Percentiles rank a stretch among this genome's conserved stretches.
phyloP scores from a whole-genome alignment of 768 basidiomycete genomes.

The Tylopilus sp. region DNA sequence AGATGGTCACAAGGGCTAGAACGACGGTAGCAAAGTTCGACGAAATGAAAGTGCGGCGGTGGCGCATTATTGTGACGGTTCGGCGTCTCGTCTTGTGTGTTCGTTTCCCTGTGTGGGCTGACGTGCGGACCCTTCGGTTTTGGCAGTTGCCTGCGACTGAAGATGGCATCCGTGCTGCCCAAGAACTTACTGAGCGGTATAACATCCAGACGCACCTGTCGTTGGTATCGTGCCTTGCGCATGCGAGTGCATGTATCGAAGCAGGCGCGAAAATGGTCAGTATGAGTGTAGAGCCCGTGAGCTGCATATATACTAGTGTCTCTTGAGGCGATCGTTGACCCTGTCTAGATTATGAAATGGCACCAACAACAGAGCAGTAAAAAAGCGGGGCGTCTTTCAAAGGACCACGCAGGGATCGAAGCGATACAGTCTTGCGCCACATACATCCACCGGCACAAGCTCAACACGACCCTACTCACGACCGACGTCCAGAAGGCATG shows the following conservation, averaged over 20 bases:
- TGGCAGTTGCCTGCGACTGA: slow-evolving; percentile 58
- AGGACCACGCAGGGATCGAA: slow-evolving; percentile 43
- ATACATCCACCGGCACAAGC: slow-evolving; percentile 40
- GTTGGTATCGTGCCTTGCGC: slow-evolving; percentile 50
- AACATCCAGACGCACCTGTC: slow-evolving; percentile 50
- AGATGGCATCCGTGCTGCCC: slow-evolving; percentile 48
- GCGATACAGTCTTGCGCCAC: slow-evolving; percentile 42
- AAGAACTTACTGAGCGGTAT: slow-evolving; percentile 34
- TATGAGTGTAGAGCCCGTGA: slow-evolving; percentile 48
- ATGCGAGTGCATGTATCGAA: slow-evolving; percentile 54
- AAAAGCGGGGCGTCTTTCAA: background rate
- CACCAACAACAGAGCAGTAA: slow-evolving; percentile 34
- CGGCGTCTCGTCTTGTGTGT: background rate
- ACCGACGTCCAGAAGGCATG: slow-evolving; percentile 41
- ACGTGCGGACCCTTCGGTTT: background rate
- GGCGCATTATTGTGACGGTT: slow-evolving; percentile 50
- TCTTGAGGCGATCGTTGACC: slow-evolving; percentile 1
- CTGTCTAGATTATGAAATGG: slow-evolving; percentile 38
- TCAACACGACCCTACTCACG: slow-evolving; percentile 41
- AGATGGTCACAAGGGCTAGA: slow-evolving; percentile 42
- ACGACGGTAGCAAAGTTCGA: slow-evolving; percentile 41
- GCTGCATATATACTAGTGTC: slow-evolving; percentile 14
- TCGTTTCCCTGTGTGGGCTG: background rate
- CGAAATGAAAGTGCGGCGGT: slow-evolving; percentile 35
- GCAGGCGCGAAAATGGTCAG: slow-evolving; percentile 47